A percentile compares a stretch with the other conserved stretches of the same genome.
Conservation (phyloP, 108 stramenopile genomes). For the Cyclotella distinguenda region DNA sequence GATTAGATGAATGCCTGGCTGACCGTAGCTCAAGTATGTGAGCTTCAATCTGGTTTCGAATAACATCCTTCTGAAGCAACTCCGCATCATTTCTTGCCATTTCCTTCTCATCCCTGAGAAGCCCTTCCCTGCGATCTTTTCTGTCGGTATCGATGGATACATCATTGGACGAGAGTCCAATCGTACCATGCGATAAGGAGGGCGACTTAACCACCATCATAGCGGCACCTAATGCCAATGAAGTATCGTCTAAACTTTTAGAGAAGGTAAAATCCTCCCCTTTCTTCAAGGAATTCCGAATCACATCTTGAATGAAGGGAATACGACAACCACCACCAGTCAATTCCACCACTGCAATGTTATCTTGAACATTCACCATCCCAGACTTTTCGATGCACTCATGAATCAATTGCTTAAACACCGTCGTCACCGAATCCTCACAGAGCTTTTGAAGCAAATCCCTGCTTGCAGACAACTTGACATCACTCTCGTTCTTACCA, state of each 20-base stretch:
- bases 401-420: slow-evolving; percentile 35
- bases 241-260: slow-evolving; percentile 59
- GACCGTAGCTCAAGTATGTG: slow-evolving; percentile 55
- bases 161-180: slow-evolving; percentile 4
- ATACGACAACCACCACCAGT: slow-evolving; percentile 60
- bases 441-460: slow-evolving; percentile 38
- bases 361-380: not conserved
- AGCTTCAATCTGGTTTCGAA: slow-evolving; percentile 51
- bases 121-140: slow-evolving; percentile 10
- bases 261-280: slow-evolving; percentile 33
- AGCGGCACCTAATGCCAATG: slow-evolving; percentile 50
- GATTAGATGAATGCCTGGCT: slow-evolving; percentile 38
- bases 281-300: slow-evolving; percentile 20
- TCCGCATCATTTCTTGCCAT: slow-evolving; percentile 44
- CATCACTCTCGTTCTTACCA: slow-evolving; percentile 41
- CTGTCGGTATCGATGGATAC: too few species aligned
- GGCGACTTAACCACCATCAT: not conserved
- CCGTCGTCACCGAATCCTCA: slow-evolving; percentile 2
- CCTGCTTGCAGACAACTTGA: slow-evolving; percentile 34
- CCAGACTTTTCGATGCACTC: slow-evolving; percentile 24
- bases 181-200: not conserved
- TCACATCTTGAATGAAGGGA: slow-evolving; percentile 55
- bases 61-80: slow-evolving; percentile 30
- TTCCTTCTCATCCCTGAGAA: slow-evolving; percentile 28
- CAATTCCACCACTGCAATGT: slow-evolving; percentile 39